Evolutionary conservation across 495 filamentous ascomycete species (phyloP).

Genomic region (Tuber melanosporum): DNA sequence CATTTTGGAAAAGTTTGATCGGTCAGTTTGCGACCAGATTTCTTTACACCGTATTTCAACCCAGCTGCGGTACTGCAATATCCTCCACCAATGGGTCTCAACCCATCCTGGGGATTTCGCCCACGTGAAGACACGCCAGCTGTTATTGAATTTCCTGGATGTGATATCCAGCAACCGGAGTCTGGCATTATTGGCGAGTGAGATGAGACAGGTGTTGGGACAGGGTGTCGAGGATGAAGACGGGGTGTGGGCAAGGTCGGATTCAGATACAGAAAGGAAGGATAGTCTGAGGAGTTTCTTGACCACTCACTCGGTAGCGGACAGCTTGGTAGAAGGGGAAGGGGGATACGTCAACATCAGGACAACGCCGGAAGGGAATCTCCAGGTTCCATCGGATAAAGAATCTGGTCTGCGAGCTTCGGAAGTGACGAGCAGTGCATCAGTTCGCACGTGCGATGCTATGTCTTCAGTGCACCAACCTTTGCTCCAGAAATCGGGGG

Average conservation of each 20-base stretch:
- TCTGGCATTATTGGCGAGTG: slow-evolving; percentile 73
- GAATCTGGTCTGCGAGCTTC: slow-evolving; percentile 43
- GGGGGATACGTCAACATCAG: slow-evolving; percentile 35
- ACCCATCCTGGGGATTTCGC: slow-evolving; percentile 90
- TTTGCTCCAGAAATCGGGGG: slow-evolving; percentile 20
- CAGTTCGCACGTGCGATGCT: slow-evolving; percentile 41
- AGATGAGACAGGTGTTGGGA: slow-evolving; percentile 63
- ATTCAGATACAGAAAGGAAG: slow-evolving; percentile 51
- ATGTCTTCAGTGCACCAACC: slow-evolving; percentile 17
- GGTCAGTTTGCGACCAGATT: slow-evolving; percentile 55
- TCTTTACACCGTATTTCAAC: slow-evolving; percentile 63
- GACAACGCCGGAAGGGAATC: slow-evolving; percentile 15
- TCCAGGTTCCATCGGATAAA: slow-evolving; percentile 16
- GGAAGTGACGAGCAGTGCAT: slow-evolving; percentile 46
- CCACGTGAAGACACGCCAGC: slow-evolving; percentile 63
- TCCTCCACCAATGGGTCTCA: slow-evolving; percentile 84
- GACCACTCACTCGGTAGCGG: slow-evolving; percentile 45
- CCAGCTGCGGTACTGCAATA: slow-evolving; percentile 75
- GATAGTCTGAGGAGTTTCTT: slow-evolving; percentile 42
- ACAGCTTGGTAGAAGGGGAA: slow-evolving; percentile 36
- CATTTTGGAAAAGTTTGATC: slow-evolving; percentile 67
- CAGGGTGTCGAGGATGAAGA: slow-evolving; percentile 75
- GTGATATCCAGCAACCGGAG: slow-evolving; percentile 62
- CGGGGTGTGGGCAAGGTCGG: slow-evolving; percentile 65
- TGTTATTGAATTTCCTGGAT: slow-evolving; percentile 63